Evolutionary conservation across 495 filamentous ascomycete species (phyloP), one percentile per base, ranked within the genome.

Genomic region (Ascobolus immersus): DNA sequence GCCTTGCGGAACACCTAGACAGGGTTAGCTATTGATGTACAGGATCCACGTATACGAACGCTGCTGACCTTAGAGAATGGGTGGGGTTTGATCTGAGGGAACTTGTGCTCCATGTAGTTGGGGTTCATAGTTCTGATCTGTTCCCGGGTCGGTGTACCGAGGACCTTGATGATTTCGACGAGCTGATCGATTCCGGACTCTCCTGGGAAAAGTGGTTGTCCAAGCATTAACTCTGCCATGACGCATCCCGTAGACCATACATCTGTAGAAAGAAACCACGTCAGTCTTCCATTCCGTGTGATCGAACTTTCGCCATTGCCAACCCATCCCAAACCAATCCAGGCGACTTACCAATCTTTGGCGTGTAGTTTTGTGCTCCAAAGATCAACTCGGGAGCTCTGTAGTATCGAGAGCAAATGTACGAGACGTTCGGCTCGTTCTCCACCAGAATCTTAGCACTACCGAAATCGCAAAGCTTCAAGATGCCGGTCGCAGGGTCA

Each of bases 91-190:
- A 99, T 99, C 51, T 99, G 86, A 26, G 86, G 89, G 51, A 99
- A 99, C 57, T 94, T 94, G 57, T 99, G 86, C 56, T 94, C 86
- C 86, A 99, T 99, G 55, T 99, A 94, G 55, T 99, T 99, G 33
- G 86, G 89, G 52, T 99, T 99, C 89, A 99, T 99, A 30, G 86
- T 99, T 35, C 86, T 78, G 48, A 99, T 99, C 47, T 99, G 86
- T 45, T 99, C 86, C 14, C 86, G 64, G n/a, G 86, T 93, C 10
- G 89, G 86, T 11, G 86, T 99, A 15, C 86, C 86, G 36, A 99
- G 63, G 35, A 99, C 86, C 59, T 94, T 99, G 65, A 99, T 99
- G 49, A 99, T 94, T 55, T 99, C 86, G 15, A 99, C 86, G 21
- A 94, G 65, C 51, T 99, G 86, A 53, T 96, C 86, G 52, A 96